Evolutionary conservation across 192 early-diverging fungal species (phyloP).

Genomic region (Backusella psychrophila): DNA sequence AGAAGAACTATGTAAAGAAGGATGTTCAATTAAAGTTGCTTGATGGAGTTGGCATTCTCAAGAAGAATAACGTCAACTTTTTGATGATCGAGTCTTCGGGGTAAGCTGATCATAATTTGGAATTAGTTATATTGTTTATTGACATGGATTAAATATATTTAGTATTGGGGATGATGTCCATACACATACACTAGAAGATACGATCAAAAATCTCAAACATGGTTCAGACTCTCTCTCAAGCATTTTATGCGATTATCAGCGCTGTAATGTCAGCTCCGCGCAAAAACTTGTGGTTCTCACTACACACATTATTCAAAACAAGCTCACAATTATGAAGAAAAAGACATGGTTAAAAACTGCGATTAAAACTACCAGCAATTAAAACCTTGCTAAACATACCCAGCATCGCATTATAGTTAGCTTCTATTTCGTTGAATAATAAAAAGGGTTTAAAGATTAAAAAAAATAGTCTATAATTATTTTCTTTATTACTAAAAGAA

Average conservation of each 20-base stretch:
- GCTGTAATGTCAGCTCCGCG: too few species aligned
- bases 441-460: background rate
- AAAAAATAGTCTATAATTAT: background rate
- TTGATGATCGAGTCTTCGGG: background rate
- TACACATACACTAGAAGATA: background rate
- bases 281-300: too few species aligned
- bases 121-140: background rate
- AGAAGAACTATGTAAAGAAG: too few species aligned
- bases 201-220: background rate
- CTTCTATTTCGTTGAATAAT: too few species aligned
- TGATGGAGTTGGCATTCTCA: background rate
- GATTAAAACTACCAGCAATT: too few species aligned
- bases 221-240: background rate
- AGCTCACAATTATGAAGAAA: too few species aligned
- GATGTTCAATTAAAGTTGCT: background rate
- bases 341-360: too few species aligned
- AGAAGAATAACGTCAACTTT: background rate
- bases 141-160: background rate
- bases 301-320: too few species aligned
- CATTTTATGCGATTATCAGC: background rate
- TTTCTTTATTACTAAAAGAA: background rate
- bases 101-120: background rate
- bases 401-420: too few species aligned
- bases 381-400: too few species aligned
- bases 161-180: background rate